A percentile compares a stretch with the other conserved stretches of the same genome.
Conservation (phyloP, 192 early-diverging fungal genomes). For the Coemansia furcata region DNA sequence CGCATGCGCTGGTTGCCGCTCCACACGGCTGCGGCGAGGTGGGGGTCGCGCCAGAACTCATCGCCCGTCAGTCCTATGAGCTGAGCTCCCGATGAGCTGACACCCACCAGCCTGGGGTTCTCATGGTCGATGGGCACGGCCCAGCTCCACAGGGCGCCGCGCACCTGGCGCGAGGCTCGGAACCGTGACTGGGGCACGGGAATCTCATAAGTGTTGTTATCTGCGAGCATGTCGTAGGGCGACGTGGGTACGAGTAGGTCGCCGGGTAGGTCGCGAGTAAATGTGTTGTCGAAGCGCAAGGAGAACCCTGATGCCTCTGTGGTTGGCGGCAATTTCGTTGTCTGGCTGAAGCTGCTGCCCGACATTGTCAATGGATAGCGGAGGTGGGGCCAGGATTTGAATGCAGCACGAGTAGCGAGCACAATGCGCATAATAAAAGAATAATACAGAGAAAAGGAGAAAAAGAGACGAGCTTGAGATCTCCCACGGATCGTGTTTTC, state of each 20-base stretch:
- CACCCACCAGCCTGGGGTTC: constrained; percentile 20
- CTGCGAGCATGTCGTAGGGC: constrained; percentile 11
- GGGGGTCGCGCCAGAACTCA: constrained; percentile 9
- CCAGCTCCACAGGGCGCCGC: constrained; percentile 37
- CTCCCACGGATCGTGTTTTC: neutral
- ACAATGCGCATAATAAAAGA: neutral
- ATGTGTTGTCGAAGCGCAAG: constrained; percentile 22
- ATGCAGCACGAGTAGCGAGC: neutral
- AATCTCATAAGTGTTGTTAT: neutral
- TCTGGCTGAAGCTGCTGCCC: constrained; percentile 1
- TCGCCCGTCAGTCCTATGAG: constrained; percentile 17
- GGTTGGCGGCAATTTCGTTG: constrained; percentile 7
- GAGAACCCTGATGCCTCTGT: neutral
- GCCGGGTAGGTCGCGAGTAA: constrained; percentile 34
- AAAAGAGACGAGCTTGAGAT: neutral
- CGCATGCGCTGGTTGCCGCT: constrained; percentile 51
- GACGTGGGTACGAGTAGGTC: constrained; percentile 4
- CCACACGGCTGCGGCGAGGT: constrained; percentile 30
- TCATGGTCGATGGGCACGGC: constrained; percentile 16
- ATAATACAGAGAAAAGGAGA: neutral
- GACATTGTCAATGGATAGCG: neutral
- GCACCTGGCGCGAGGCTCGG: constrained; percentile 22
- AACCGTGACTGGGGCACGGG: constrained; percentile 5
- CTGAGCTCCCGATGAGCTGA: constrained; percentile 15
- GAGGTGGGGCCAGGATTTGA: neutral